These are phyloP conservation scores for Fusarium bactridioides DNA, from an alignment of 2,329 filamentous ascomycete genomes.

Conservation along the genomic window DNA sequence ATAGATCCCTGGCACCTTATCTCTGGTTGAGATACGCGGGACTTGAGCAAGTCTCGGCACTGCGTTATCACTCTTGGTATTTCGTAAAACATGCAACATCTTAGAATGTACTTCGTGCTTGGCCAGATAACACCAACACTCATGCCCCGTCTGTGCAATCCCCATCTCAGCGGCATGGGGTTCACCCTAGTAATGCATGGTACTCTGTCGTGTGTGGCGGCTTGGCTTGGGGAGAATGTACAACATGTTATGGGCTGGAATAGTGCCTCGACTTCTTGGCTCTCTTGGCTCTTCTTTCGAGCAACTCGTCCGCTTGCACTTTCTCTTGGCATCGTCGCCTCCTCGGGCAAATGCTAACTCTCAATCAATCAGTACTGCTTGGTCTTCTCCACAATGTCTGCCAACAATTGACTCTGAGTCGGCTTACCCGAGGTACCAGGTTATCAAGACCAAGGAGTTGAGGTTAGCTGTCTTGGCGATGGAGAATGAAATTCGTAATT, in stretches of 20 bases:
- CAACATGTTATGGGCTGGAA: conserved; percentile 33
- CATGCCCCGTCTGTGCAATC: conserved; percentile 17
- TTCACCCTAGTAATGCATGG: conserved; percentile 15
- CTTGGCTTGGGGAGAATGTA: conserved; percentile 32
- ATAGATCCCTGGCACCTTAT: not conserved
- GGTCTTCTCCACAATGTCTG: conserved; percentile 22
- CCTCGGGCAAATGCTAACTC: conserved; percentile 31
- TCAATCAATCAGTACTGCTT: conserved; percentile 14
- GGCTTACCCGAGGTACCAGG: conserved; percentile 25
- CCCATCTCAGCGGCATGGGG: conserved; percentile 8
- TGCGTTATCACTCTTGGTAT: conserved; percentile 28
- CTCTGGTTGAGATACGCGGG: conserved; percentile 9
- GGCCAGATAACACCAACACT: conserved; percentile 29
- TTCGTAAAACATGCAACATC: conserved; percentile 1
- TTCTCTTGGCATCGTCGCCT: conserved; percentile 34
- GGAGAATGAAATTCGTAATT: conserved; percentile 27
- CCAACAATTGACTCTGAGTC: conserved; percentile 14
- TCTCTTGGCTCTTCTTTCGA: conserved; percentile 24
- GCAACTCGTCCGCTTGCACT: conserved; percentile 16
- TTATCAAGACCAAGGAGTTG: conserved; percentile 15
- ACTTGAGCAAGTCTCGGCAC: conserved; percentile 4
- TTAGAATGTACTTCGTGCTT: conserved; percentile 14
- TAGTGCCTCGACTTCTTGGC: conserved; percentile 29
- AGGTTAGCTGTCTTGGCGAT: conserved; percentile 32
- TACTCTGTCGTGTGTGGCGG: conserved; percentile 25